phyloP scores from a whole-genome alignment of 441 rosid species.

The Lepidium campestre region DNA sequence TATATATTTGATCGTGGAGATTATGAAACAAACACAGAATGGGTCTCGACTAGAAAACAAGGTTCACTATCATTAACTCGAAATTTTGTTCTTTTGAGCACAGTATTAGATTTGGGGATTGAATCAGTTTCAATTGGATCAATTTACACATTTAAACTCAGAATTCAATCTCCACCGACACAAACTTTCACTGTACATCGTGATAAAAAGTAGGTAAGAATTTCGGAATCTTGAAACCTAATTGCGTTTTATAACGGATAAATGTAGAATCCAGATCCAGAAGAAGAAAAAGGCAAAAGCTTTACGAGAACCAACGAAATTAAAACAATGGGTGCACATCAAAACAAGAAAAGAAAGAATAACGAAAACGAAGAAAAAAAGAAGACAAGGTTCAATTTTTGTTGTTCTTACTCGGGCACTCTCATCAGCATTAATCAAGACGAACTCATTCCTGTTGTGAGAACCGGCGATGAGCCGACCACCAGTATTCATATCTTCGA shows the following conservation, averaged over 20 bases:
- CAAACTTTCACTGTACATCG: slow-evolving; percentile 5
- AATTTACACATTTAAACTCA: background rate
- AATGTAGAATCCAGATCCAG: slow-evolving; percentile 20
- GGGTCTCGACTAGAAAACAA: background rate
- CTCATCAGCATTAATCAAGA: slow-evolving; percentile 87
- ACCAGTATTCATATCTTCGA: slow-evolving; percentile 63
- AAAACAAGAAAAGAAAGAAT: background rate
- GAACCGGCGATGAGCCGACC: slow-evolving; percentile 94
- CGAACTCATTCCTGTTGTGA: slow-evolving; percentile 94
- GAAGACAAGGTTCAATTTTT: background rate
- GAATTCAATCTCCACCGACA: slow-evolving; percentile 18
- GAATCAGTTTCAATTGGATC: background rate
- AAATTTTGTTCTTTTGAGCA: background rate
- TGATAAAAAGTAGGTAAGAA: background rate
- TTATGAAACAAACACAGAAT: background rate
- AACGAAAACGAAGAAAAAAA: background rate
- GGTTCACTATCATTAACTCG: background rate
- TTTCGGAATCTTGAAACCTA: background rate
- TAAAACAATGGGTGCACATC: background rate
- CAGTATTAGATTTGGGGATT: background rate
- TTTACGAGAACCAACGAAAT: slow-evolving; percentile 4
- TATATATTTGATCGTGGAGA: background rate
- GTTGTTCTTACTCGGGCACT: slow-evolving; percentile 54
- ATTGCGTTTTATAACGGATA: background rate
- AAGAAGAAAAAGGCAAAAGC: slow-evolving; percentile 1